Conservation (phyloP, 805 yeast species). For the Candida orba region DNA sequence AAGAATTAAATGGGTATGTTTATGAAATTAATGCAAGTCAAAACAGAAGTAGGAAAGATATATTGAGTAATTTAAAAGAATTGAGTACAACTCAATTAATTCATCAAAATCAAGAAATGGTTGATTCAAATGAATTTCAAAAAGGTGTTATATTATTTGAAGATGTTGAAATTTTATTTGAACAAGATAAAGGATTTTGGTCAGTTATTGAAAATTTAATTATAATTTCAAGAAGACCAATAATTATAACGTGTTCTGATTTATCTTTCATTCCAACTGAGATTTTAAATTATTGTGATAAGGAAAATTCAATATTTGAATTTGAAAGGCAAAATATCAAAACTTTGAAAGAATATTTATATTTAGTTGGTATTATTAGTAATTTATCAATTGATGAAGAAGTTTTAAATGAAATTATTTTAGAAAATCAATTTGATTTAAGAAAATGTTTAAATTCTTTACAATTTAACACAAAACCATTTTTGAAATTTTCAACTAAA, state of each 20-base stretch:
- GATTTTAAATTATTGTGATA: slow-evolving; percentile 38
- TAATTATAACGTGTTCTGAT: slow-evolving; percentile 58
- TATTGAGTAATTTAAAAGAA: slow-evolving; percentile 60
- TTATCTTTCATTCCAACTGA: slow-evolving; percentile 38
- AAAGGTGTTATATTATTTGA: slow-evolving; percentile 73
- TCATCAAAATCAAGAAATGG: slow-evolving; percentile 31
- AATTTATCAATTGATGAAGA: slow-evolving; percentile 28
- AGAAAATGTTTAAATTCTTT: slow-evolving; percentile 37
- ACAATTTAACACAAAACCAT: slow-evolving; percentile 12
- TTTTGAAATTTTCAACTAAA: no score
- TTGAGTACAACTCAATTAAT: slow-evolving; percentile 80
- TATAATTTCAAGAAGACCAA: slow-evolving; percentile 57
- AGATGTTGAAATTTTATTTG: slow-evolving; percentile 76
- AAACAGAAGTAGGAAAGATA: slow-evolving; percentile 63
- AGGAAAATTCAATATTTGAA: slow-evolving; percentile 33
- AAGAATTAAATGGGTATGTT: slow-evolving; percentile 59
- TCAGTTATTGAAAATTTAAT: slow-evolving; percentile 54
- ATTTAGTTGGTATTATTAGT: slow-evolving; percentile 31
- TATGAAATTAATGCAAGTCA: slow-evolving; percentile 78
- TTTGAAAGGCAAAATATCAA: slow-evolving; percentile 17
- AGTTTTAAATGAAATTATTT: slow-evolving; percentile 25
- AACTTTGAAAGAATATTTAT: slow-evolving; percentile 31
- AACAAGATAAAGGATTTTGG: slow-evolving; percentile 80
- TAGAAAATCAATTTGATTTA: slow-evolving; percentile 31
- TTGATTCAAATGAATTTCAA: slow-evolving; percentile 28